Conservation (phyloP, 2,329 filamentous ascomycete genomes). For the Nemania sp. region DNA sequence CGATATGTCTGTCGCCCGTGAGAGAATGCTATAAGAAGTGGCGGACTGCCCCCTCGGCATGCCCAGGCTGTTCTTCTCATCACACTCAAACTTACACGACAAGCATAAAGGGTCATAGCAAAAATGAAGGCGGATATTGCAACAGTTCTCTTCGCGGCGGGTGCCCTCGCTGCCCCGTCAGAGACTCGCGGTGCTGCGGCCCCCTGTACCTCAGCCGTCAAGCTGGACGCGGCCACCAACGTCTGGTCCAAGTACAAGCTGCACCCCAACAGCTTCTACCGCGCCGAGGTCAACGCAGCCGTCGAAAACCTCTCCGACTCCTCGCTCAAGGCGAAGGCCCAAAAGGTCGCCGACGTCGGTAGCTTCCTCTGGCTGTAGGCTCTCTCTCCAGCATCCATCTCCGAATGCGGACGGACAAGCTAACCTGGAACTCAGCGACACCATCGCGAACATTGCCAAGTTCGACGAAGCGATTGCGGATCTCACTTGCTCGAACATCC, state of each 20-base stretch:
- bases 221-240: conserved; percentile 40
- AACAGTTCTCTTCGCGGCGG: conserved; percentile 36
- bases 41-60: conserved; percentile 16
- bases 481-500: conserved; percentile 48
- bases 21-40: conserved; percentile 36
- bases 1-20: conserved; percentile 6
- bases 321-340: conserved; percentile 58
- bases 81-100: conserved; percentile 33
- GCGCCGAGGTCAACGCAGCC: conserved; percentile 37
- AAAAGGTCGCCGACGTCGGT: conserved; percentile 57
- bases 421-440: conserved; percentile 47
- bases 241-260: conserved; percentile 39
- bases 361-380: conserved; percentile 60
- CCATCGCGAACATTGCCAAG: conserved; percentile 55
- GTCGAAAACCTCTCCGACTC: conserved; percentile 42
- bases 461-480: conserved; percentile 53
- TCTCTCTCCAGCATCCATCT: neutral
- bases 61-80: conserved; percentile 24
- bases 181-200: conserved; percentile 28
- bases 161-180: conserved; percentile 39
- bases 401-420: neutral
- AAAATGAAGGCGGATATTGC: conserved; percentile 40
- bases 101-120: conserved; percentile 28
- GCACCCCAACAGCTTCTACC: conserved; percentile 42
- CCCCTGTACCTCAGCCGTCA: conserved; percentile 38